phyloP scores from a whole-genome alignment of 2,329 filamentous ascomycete genomes.

The Colletotrichum liriopes region DNA sequence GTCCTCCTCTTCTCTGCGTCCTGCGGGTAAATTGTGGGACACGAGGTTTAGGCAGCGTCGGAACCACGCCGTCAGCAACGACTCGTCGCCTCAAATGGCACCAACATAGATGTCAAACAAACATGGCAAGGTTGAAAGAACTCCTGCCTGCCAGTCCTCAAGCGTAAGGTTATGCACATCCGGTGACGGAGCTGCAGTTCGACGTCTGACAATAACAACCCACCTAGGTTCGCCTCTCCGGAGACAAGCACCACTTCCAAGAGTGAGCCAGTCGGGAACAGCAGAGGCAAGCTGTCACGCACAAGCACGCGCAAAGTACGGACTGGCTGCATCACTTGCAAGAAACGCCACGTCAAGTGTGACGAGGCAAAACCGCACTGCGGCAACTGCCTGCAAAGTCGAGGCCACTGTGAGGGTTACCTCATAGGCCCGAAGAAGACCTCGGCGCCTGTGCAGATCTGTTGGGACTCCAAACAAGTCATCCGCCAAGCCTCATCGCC shows the following conservation, averaged over 20 bases:
- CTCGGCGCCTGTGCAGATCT: slow-evolving; percentile 40
- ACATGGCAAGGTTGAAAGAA: neutral
- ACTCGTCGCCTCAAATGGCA: neutral
- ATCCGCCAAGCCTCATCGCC: slow-evolving; percentile 17
- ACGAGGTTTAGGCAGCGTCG: neutral
- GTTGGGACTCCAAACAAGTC: slow-evolving; percentile 47
- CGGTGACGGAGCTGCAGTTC: too few species aligned
- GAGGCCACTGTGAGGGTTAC: slow-evolving; percentile 44
- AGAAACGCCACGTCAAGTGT: slow-evolving; percentile 44
- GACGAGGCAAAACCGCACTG: slow-evolving; percentile 44
- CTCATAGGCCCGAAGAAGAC: slow-evolving; percentile 23
- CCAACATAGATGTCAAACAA: neutral
- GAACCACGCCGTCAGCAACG: neutral
- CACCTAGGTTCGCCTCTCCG: neutral
- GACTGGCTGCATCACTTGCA: slow-evolving; percentile 44
- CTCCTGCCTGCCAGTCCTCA: neutral
- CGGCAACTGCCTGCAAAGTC: slow-evolving; percentile 40
- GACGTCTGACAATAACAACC: neutral
- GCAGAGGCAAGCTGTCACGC: slow-evolving; percentile 38
- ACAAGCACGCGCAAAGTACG: slow-evolving; percentile 43
- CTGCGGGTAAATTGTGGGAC: neutral
- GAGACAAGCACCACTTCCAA: neutral
- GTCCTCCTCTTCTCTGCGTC: neutral
- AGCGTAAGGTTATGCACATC: neutral
- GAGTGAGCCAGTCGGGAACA: neutral